A percentile compares a stretch with the other conserved stretches of the same genome.
Conservation (phyloP, 768 basidiomycete species). For the Cyclocybe cylindracea region DNA sequence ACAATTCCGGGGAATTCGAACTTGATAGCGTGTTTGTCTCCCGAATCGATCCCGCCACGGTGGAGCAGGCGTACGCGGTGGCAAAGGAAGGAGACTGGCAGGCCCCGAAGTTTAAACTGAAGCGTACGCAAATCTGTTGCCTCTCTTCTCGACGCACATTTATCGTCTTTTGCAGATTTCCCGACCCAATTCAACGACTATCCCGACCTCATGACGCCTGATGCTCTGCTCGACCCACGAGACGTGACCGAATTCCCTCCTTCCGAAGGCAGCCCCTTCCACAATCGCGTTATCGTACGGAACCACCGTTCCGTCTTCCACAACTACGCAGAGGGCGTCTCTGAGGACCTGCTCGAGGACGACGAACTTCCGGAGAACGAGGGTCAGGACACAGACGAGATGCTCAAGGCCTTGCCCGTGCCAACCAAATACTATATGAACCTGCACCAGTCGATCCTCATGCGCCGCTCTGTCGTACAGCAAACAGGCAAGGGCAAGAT, state of each 20-base stretch:
- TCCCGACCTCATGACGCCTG: conserved; percentile 65
- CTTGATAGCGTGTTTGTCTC: no score
- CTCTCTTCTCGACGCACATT: not conserved
- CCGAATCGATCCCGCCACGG: no score
- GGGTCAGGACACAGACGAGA: conserved; percentile 27
- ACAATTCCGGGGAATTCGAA: no score
- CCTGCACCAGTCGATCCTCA: conserved; percentile 43
- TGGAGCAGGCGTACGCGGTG: no score
- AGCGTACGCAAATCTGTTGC: not conserved
- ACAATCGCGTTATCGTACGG: conserved; percentile 65
- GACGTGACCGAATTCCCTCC: conserved; percentile 57
- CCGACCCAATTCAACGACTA: conserved; percentile 20
- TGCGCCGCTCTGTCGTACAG: conserved; percentile 67
- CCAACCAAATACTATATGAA: conserved; percentile 20
- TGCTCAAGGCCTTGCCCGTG: conserved; percentile 19
- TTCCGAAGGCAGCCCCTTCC: conserved; percentile 48
- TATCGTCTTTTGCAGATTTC: conserved; percentile 1
- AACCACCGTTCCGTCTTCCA: conserved; percentile 74
- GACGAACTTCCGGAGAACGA: conserved; percentile 29
- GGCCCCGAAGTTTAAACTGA: not conserved
- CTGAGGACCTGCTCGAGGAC: conserved; percentile 31
- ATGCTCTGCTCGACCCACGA: conserved; percentile 63
- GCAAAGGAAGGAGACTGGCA: no score
- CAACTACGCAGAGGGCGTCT: conserved; percentile 33
- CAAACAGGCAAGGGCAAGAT: conserved; percentile 97